A percentile compares a stretch with the other conserved stretches of the same genome.
Evolutionary conservation across 192 early-diverging fungal genomes (phyloP).

Genomic region (Chytriomyces hyalinus): DNA sequence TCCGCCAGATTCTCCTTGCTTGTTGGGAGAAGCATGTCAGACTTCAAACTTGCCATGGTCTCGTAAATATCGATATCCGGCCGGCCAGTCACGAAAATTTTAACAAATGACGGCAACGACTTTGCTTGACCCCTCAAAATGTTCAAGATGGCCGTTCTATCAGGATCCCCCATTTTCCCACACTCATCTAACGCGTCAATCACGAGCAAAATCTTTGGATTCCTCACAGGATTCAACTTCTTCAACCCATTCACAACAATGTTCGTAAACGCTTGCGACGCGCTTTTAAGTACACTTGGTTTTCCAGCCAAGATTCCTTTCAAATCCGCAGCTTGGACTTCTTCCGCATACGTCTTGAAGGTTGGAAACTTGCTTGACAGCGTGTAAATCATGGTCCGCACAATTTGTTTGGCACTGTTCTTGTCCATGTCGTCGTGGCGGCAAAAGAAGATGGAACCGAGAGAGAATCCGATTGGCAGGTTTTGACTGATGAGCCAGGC

Average conservation of each 20-base stretch:
- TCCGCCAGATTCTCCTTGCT: constrained; percentile 14
- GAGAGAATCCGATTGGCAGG: constrained; percentile 21
- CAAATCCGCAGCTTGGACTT: not conserved
- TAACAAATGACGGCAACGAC: constrained; percentile 17
- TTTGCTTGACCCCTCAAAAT: constrained; percentile 11
- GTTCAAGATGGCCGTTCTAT: constrained; percentile 2
- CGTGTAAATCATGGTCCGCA: constrained; percentile 18
- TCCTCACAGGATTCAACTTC: not conserved
- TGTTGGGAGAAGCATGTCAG: constrained; percentile 16
- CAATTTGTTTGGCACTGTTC: constrained; percentile 5
- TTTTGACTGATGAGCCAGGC: not conserved
- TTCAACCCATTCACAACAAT: constrained; percentile 6
- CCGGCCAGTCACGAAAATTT: constrained; percentile 31
- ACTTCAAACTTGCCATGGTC: not conserved
- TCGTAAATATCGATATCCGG: constrained; percentile 35
- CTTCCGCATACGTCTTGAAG: not conserved
- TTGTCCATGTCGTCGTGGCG: constrained; percentile 33
- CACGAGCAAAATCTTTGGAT: constrained; percentile 18
- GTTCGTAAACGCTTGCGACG: not conserved
- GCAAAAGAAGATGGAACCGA: constrained; percentile 42
- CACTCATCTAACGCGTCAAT: constrained; percentile 40
- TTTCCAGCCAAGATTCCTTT: not conserved
- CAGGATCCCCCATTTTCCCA: not conserved
- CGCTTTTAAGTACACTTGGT: not conserved
- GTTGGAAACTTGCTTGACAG: not conserved